phyloP scores from a whole-genome alignment of 257 asterid genomes.

The Nicotiana attenuata region DNA sequence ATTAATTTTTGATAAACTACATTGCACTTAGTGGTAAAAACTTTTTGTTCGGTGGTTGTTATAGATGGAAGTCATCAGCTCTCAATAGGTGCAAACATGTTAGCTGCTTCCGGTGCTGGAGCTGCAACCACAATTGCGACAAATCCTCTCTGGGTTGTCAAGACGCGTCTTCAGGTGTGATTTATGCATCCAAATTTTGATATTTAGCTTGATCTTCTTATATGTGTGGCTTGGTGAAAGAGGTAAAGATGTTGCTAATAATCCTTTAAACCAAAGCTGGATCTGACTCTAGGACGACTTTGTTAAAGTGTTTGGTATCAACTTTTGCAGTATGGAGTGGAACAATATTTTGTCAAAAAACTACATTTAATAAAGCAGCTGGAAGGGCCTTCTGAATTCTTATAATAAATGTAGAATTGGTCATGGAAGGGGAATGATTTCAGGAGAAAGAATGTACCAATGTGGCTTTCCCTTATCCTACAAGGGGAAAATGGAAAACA shows the following conservation, averaged over 20 bases:
- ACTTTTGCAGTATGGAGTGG: neutral
- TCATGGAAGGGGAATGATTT: neutral
- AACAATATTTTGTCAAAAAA: neutral
- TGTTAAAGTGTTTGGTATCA: neutral
- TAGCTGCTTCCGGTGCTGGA: conserved; percentile 98
- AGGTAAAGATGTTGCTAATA: neutral
- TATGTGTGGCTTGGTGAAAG: neutral
- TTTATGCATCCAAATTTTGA: neutral
- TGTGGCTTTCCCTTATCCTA: neutral
- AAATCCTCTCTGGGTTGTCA: conserved; percentile 98
- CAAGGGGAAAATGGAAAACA: neutral
- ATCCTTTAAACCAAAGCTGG: neutral
- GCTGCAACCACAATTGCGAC: conserved; percentile 82
- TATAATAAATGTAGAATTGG: neutral
- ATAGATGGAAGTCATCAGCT: conserved; percentile 78
- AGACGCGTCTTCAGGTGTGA: conserved; percentile 89
- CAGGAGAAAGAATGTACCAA: neutral
- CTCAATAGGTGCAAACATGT: conserved; percentile 80
- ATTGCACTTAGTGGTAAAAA: neutral
- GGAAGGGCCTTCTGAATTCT: neutral
- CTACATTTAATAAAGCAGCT: neutral
- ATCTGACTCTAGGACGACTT: neutral
- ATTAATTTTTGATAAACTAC: neutral
- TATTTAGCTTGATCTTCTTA: neutral
- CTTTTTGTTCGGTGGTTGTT: conserved; percentile 23